Percentiles rank a stretch among this genome's conserved stretches.
phyloP scores from a whole-genome alignment of 495 filamentous ascomycete genomes.

The Neurospora hispaniola region DNA sequence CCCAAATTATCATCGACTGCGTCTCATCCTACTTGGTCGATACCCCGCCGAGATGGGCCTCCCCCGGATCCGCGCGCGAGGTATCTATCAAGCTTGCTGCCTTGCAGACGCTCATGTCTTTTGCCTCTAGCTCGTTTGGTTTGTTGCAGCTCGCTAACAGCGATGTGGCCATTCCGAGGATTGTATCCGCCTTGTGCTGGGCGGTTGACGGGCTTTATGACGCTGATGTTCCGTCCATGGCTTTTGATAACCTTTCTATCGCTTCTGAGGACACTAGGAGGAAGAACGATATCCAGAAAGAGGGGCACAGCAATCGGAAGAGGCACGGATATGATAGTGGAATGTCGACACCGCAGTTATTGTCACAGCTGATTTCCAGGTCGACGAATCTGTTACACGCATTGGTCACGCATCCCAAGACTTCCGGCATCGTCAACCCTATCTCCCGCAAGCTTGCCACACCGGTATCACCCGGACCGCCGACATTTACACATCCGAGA shows the following conservation, averaged over 20 bases:
- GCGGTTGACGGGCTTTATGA: conserved; percentile 37
- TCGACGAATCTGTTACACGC: conserved; percentile 30
- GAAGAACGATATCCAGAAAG: not conserved
- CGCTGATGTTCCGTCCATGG: conserved; percentile 18
- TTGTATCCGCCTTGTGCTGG: conserved; percentile 28
- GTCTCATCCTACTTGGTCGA: conserved; percentile 31
- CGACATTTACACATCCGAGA: not conserved
- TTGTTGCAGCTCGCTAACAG: conserved; percentile 26
- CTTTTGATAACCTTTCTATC: not conserved
- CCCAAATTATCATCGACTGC: conserved; percentile 28
- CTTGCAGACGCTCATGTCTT: conserved; percentile 26
- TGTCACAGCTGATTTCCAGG: conserved; percentile 17
- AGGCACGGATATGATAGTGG: not conserved
- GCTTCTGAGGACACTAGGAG: not conserved
- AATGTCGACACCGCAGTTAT: conserved; percentile 3
- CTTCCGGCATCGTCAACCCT: conserved; percentile 19
- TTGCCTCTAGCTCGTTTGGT: conserved; percentile 30
- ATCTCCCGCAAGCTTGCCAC: conserved; percentile 26
- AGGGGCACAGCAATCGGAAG: not conserved
- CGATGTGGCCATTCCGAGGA: conserved; percentile 29
- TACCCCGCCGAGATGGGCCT: conserved; percentile 25
- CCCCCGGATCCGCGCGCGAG: conserved; percentile 19
- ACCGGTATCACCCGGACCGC: not conserved
- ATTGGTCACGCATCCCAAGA: conserved; percentile 29
- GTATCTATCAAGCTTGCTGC: conserved; percentile 19